Evolutionary conservation across 1,284 basidiomycete species (phyloP).

Genomic region (Puccinia coronata): DNA sequence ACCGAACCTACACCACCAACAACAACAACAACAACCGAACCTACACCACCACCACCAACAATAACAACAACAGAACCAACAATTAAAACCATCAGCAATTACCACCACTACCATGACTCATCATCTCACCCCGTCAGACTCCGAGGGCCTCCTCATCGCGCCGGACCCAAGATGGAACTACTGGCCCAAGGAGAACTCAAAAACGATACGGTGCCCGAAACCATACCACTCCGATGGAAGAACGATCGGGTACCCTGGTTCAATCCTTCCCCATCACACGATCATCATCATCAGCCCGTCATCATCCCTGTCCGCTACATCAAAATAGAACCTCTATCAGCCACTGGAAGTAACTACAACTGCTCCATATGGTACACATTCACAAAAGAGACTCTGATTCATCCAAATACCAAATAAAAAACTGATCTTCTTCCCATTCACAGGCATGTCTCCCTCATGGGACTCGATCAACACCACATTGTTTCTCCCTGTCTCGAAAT

Average conservation of each 20-base stretch:
- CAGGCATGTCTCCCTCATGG: constrained; percentile 43
- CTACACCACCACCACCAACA: too few relatives aligned
- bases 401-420: background rate
- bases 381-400: background rate
- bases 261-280: background rate
- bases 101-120: background rate
- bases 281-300: background rate
- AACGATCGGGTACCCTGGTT: constrained; percentile 41
- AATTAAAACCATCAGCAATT: background rate
- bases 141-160: constrained; percentile 23
- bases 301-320: constrained; percentile 45
- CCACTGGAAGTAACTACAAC: constrained; percentile 47
- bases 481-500: constrained; percentile 24
- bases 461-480: constrained; percentile 38
- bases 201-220: constrained; percentile 45
- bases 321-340: constrained; percentile 46
- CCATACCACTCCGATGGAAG: constrained; percentile 41
- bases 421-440: background rate
- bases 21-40: too few relatives aligned
- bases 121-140: background rate
- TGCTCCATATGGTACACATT: constrained; percentile 45
- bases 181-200: constrained; percentile 49
- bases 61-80: too few relatives aligned
- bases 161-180: constrained; percentile 48
- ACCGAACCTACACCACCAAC: background rate